Evolutionary conservation across 805 yeast genomes (phyloP), one percentile per base, ranked within the genome.

Genomic region (Ogataea dorogensis): DNA sequence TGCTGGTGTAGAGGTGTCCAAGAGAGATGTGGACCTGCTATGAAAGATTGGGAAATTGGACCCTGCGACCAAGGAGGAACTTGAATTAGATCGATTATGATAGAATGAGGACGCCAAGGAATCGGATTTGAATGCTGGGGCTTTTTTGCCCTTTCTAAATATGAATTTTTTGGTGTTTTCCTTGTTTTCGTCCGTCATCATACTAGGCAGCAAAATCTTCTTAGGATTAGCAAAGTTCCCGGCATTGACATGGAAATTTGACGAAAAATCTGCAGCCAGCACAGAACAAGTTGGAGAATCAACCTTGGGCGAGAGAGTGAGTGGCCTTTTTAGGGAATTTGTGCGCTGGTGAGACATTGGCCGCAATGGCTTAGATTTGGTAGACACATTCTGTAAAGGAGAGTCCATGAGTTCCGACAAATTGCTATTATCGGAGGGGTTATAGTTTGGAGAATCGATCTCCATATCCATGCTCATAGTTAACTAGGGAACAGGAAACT

Each of bases 271-370:
- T 18, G 64, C 68, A 4, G 67, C 65, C 17, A 65, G 45, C 1
- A 54, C 58, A 0, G 67, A 53, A 4, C 56, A 53, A 6, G 67
- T 56, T 7, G 75, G 73, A 2, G 69, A 59, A 37, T 67, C 71
- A 28, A 60, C 63, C 42, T 56, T 59, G 9, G 67, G 58, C 34
- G 66, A 56, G 29, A 42, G 24, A 2, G 50, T 39, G 14, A 58
- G 42, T 1, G 69, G 68, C 22, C 69, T 50, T 30, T 54, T 48
- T n/a, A 58, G 37, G 12, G 55, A 43, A 35, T 47, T 40, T 16
- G 55, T 51, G 34, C 53, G 42, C 48, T 32, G 52, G 19, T 47
- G 56, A 9, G 34, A 14, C 17, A 20, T 21, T 31, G 44, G 29
- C 20, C 41, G 32, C 17, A 37, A 25, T 17, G 36, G 27, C 21